Percentiles rank a stretch among this genome's conserved stretches.
These are phyloP conservation scores for Podaxis carcinomalis DNA, from an alignment of 768 basidiomycete genomes.

Conservation along the genomic window DNA sequence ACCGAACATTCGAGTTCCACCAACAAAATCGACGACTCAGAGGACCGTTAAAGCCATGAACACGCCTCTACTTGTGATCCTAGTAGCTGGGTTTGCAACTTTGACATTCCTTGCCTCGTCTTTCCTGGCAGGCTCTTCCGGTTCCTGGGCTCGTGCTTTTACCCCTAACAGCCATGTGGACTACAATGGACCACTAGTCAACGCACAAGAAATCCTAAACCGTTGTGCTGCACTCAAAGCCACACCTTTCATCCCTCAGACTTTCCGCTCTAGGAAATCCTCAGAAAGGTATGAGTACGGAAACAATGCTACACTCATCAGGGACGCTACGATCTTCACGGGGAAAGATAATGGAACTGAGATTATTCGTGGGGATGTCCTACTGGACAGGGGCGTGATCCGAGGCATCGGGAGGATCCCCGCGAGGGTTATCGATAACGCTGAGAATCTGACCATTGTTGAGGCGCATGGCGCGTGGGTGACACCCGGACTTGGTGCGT, in stretches of 20 bases:
- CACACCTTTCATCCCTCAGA: conserved; percentile 35
- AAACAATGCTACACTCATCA: conserved; percentile 62
- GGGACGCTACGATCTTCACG: conserved; percentile 67
- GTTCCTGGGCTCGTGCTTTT: neutral
- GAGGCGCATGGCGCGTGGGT: conserved; percentile 66
- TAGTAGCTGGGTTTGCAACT: conserved; percentile 9
- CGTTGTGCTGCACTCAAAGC: conserved; percentile 50
- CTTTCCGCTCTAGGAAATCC: conserved; percentile 36
- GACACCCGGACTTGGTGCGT: conserved; percentile 59
- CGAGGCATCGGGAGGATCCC: conserved; percentile 54
- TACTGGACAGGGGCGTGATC: conserved; percentile 64
- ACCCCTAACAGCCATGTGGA: no score
- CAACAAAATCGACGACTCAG: neutral
- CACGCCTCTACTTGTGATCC: conserved; percentile 5
- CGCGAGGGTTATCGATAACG: conserved; percentile 28
- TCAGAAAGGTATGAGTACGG: conserved; percentile 69
- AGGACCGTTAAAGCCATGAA: neutral
- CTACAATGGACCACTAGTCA: neutral
- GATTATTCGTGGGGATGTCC: conserved; percentile 56
- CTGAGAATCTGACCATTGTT: conserved; percentile 45
- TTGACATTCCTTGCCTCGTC: conserved; percentile 9
- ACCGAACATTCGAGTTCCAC: conserved; percentile 1
- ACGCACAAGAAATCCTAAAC: conserved; percentile 29
- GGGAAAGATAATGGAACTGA: conserved; percentile 53
- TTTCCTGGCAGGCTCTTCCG: conserved; percentile 3